Evolutionary conservation across 2,329 filamentous ascomycete genomes (phyloP).

Genomic region (Chaetomiaceae sp.): DNA sequence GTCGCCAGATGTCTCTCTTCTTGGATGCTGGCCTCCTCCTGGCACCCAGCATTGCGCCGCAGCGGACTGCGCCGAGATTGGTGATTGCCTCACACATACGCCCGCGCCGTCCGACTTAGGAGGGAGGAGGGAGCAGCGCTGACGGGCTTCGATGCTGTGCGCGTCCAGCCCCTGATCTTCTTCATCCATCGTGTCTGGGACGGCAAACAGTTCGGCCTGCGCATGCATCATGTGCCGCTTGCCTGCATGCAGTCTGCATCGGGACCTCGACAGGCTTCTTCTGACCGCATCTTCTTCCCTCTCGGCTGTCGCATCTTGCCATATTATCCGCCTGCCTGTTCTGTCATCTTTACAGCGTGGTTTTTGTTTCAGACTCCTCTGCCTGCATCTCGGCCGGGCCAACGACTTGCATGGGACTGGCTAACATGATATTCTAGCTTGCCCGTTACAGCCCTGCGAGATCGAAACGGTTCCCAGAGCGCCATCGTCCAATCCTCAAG

Average conservation of each 20-base stretch:
- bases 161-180: not conserved
- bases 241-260: conserved; percentile 11
- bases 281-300: not conserved
- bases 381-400: conserved; percentile 8
- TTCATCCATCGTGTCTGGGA: not conserved
- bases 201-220: not conserved
- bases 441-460: conserved; percentile 9
- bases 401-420: conserved; percentile 14
- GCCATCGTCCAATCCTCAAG: not conserved
- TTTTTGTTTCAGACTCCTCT: conserved; percentile 20
- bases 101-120: not conserved
- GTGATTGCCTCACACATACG: conserved; percentile 1
- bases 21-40: not conserved
- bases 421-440: conserved; percentile 16
- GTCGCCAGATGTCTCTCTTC: not conserved
- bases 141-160: not conserved
- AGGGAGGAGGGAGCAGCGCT: not conserved
- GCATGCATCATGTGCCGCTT: conserved; percentile 14
- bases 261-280: not conserved
- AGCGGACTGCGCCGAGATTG: not conserved
- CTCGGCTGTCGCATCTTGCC: not conserved
- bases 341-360: conserved; percentile 13
- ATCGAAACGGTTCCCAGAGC: conserved; percentile 9
- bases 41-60: not conserved
- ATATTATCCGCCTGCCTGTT: conserved; percentile 12